These are phyloP conservation scores for Kickxella alabastrina DNA, from an alignment of 192 early-diverging fungal genomes.

Conservation along the genomic window DNA sequence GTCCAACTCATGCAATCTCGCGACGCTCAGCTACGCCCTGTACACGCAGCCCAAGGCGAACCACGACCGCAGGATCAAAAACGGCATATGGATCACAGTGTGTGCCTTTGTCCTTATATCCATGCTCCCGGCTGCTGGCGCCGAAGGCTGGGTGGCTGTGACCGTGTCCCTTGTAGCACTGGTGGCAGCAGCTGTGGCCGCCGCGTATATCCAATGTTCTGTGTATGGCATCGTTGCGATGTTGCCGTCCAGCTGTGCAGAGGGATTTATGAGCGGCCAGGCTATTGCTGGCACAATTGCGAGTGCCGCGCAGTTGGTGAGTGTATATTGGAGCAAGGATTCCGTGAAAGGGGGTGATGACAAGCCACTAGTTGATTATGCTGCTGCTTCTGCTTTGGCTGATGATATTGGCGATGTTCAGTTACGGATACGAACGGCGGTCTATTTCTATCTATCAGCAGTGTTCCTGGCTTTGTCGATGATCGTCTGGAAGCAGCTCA, in stretches of 20 bases:
- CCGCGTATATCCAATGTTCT: slow-evolving; percentile 64
- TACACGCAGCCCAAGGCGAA: slow-evolving; percentile 45
- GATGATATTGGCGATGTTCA: no score
- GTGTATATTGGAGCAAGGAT: no score
- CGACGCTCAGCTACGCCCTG: slow-evolving; percentile 50
- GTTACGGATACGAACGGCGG: slow-evolving; percentile 21
- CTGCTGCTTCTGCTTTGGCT: no score
- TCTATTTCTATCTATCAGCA: slow-evolving; percentile 28
- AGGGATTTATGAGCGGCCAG: slow-evolving; percentile 69
- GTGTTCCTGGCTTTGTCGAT: slow-evolving; percentile 32
- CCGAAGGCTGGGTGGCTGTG: slow-evolving; percentile 40
- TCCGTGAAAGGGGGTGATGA: no score
- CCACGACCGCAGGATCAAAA: slow-evolving; percentile 32
- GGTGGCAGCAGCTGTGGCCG: slow-evolving; percentile 53
- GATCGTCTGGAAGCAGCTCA: slow-evolving; percentile 30
- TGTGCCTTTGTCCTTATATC: slow-evolving; percentile 53
- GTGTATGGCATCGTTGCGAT: slow-evolving; percentile 65
- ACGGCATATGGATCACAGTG: slow-evolving; percentile 50
- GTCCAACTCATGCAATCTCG: slow-evolving; percentile 58
- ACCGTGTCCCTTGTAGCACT: slow-evolving; percentile 52
- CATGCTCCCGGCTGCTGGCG: slow-evolving; percentile 52
- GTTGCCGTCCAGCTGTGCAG: slow-evolving; percentile 61
- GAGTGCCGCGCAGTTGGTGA: slow-evolving; percentile 60
- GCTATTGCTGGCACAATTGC: slow-evolving; percentile 65
- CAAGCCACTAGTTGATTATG: no score